Percentiles rank a stretch among this genome's conserved stretches.
phyloP scores from a whole-genome alignment of 768 basidiomycete species.

The Amanita brunnescens region DNA sequence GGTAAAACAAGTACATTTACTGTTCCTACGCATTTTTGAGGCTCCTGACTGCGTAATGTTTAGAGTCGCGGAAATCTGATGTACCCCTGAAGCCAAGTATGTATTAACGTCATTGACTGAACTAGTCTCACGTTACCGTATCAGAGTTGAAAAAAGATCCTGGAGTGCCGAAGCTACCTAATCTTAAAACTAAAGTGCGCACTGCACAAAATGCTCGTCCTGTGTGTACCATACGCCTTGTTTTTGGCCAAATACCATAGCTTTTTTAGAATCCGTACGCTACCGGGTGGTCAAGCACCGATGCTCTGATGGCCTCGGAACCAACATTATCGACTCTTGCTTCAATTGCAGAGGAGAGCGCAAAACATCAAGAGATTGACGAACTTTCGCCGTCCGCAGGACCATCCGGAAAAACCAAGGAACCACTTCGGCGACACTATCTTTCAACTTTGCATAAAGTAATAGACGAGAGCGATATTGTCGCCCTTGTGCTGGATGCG shows the following conservation, averaged over 20 bases:
- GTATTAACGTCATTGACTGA: slow-evolving; percentile 8
- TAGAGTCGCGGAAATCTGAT: slow-evolving; percentile 31
- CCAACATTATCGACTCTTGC: slow-evolving; percentile 60
- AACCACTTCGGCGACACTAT: slow-evolving; percentile 66
- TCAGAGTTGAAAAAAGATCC: slow-evolving; percentile 84
- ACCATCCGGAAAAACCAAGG: slow-evolving; percentile 41
- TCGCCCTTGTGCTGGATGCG: slow-evolving; percentile 87
- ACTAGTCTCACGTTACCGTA: not conserved
- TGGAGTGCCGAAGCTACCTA: slow-evolving; percentile 76
- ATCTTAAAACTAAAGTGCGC: slow-evolving; percentile 49
- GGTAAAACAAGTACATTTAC: slow-evolving; percentile 35
- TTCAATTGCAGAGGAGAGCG: slow-evolving; percentile 32
- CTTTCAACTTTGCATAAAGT: slow-evolving; percentile 82
- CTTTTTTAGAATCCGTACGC: slow-evolving; percentile 11
- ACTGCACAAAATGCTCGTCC: slow-evolving; percentile 39
- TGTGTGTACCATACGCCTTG: slow-evolving; percentile 18
- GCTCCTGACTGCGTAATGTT: not conserved
- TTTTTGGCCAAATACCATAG: not conserved
- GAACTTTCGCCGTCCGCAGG: not conserved
- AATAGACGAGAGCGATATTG: slow-evolving; percentile 86
- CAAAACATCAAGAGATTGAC: slow-evolving; percentile 4
- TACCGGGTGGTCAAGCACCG: slow-evolving; percentile 32
- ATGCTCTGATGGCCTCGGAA: slow-evolving; percentile 67
- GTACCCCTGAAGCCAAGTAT: slow-evolving; percentile 35
- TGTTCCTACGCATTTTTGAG: not conserved